These are phyloP conservation scores for Colletotrichum salicis DNA, from an alignment of 2,329 filamentous ascomycete genomes.

Conservation along the genomic window DNA sequence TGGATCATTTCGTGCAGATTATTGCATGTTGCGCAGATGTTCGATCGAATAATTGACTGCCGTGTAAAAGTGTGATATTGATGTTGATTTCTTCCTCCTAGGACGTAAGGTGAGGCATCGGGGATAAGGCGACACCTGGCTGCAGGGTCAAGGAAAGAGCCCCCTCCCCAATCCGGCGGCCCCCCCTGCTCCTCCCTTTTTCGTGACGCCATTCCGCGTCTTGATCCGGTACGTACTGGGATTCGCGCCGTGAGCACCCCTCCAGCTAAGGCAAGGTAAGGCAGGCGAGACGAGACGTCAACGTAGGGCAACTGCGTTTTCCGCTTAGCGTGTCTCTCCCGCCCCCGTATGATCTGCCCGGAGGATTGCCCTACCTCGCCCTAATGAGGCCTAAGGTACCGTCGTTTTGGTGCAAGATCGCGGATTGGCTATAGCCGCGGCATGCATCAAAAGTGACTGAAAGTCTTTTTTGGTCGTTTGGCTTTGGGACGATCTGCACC, in stretches of 20 bases:
- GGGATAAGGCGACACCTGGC: neutral
- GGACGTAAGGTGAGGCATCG: neutral
- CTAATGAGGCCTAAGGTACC: constrained; percentile 5
- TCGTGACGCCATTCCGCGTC: constrained; percentile 30
- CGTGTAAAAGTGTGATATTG: no score
- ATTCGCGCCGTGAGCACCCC: constrained; percentile 10
- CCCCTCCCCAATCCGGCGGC: neutral
- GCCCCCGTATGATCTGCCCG: constrained; percentile 33
- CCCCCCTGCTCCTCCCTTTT: constrained; percentile 3
- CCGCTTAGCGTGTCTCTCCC: constrained; percentile 26
- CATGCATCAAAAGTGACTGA: neutral
- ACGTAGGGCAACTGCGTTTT: constrained; percentile 16
- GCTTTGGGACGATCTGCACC: neutral
- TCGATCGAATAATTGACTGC: no score
- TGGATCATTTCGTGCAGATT: no score
- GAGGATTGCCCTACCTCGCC: constrained; percentile 16
- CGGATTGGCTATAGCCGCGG: neutral
- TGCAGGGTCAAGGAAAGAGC: neutral
- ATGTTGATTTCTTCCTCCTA: no score
- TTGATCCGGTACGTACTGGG: constrained; percentile 22
- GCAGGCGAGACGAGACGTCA: constrained; percentile 8
- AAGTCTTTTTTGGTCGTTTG: neutral
- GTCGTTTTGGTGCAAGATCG: neutral
- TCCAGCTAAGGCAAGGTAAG: constrained; percentile 11
- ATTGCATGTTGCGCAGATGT: no score